phyloP scores from a whole-genome alignment of 176 grass and related monocot species.

The Musa troglodytarum region DNA sequence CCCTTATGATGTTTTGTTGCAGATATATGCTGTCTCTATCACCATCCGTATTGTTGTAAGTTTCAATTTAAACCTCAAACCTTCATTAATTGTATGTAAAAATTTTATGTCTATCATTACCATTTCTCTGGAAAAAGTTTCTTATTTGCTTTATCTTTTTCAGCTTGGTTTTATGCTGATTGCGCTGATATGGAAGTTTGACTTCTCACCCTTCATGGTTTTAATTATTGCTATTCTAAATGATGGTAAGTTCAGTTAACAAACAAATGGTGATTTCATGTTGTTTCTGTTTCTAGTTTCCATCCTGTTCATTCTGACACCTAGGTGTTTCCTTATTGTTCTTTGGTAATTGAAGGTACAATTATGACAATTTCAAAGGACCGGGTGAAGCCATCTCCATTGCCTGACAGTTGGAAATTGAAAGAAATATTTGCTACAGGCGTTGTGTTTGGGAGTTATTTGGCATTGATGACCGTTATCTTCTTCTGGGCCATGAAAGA shows the following conservation, averaged over 20 bases:
- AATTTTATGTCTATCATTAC: too few species aligned
- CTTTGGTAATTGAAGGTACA: constrained; percentile 42
- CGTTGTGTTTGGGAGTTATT: constrained; percentile 73
- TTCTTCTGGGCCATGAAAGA: constrained; percentile 91
- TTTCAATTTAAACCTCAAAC: neutral
- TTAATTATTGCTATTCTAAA: constrained; percentile 92
- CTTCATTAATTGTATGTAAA: neutral
- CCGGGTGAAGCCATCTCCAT: constrained; percentile 74
- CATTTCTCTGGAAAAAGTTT: neutral
- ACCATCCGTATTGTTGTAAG: constrained; percentile 99
- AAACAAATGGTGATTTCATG: neutral
- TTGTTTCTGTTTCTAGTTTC: neutral
- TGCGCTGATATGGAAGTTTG: constrained; percentile 87
- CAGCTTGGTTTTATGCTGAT: constrained; percentile 96
- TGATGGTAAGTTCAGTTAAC: constrained; percentile 47
- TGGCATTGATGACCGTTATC: constrained; percentile 84
- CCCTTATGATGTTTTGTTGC: constrained; percentile 8
- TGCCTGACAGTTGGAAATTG: constrained; percentile 95
- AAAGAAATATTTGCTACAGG: constrained; percentile 88
- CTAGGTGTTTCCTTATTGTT: neutral
- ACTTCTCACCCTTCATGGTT: constrained; percentile 98
- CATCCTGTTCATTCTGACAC: neutral
- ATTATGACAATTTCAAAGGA: constrained; percentile 99
- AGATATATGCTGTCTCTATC: constrained; percentile 98
- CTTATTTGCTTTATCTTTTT: constrained; percentile 14